phyloP scores from a whole-genome alignment of 2,329 filamentous ascomycete species.

The Cladosporium halotolerans region DNA sequence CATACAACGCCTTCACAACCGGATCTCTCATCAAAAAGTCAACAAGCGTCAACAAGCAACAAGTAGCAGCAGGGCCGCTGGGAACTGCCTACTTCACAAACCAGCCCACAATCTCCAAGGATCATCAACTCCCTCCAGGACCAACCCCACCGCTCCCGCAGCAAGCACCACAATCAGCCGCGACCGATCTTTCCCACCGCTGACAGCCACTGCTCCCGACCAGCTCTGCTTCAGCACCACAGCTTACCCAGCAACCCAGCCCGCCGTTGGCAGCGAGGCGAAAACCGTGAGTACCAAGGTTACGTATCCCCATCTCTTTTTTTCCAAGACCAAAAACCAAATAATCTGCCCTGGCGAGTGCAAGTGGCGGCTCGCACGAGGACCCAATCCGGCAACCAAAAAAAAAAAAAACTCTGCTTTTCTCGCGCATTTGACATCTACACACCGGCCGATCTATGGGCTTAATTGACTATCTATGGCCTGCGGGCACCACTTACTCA shows the following conservation, averaged over 20 bases:
- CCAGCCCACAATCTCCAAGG: not conserved
- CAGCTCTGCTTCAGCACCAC: not conserved
- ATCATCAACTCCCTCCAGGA: not conserved
- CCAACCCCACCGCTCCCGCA: not conserved
- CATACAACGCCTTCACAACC: not conserved
- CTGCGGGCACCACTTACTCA: too few species aligned
- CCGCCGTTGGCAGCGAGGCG: not conserved
- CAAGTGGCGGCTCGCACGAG: slow-evolving; percentile 3
- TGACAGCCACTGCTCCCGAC: slow-evolving; percentile 7
- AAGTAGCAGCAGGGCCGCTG: slow-evolving; percentile 7
- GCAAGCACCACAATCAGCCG: not conserved
- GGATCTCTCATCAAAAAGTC: not conserved
- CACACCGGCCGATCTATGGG: too few species aligned
- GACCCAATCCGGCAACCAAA: slow-evolving; percentile 1
- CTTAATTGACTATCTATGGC: too few species aligned
- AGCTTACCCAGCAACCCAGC: not conserved
- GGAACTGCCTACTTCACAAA: slow-evolving; percentile 5
- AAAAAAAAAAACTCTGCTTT: too few species aligned
- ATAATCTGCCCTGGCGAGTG: slow-evolving; percentile 6
- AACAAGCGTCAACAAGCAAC: not conserved
- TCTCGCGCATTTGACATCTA: too few species aligned
- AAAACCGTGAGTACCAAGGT: not conserved
- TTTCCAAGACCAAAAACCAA: not conserved
- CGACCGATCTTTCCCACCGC: not conserved
- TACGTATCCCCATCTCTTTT: slow-evolving; percentile 6